A percentile compares a stretch with the other conserved stretches of the same genome.
Conservation (phyloP, 2,329 filamentous ascomycete species). For the Aureobasidium leucospermi region DNA sequence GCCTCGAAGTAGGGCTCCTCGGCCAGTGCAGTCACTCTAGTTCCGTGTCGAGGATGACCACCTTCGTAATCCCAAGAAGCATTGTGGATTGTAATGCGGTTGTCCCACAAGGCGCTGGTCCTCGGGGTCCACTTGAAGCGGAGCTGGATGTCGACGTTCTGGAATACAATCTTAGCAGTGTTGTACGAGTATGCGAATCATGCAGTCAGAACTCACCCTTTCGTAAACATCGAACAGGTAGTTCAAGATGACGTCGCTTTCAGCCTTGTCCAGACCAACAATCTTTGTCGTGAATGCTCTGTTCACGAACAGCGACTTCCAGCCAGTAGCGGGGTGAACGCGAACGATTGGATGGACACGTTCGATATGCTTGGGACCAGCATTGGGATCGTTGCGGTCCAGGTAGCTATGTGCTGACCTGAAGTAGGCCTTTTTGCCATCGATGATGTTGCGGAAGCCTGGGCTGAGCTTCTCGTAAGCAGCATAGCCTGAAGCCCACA, state of each 20-base stretch:
- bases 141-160: conserved; percentile 63
- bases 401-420: conserved; percentile 60
- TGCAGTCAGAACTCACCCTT: conserved; percentile 23
- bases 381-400: conserved; percentile 53
- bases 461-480: conserved; percentile 69
- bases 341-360: conserved; percentile 61
- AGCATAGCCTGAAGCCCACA: conserved; percentile 64
- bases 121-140: conserved; percentile 63
- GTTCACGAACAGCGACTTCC: conserved; percentile 69
- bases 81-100: conserved; percentile 67
- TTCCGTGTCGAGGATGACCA: conserved; percentile 60
- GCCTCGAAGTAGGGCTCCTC: conserved; percentile 64
- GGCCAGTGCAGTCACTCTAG: conserved; percentile 61
- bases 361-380: conserved; percentile 60
- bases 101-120: conserved; percentile 65
- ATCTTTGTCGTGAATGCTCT: conserved; percentile 61
- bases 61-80: conserved; percentile 68
- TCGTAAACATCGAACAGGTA: conserved; percentile 65
- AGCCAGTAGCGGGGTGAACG: conserved; percentile 64
- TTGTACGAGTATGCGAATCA: not conserved
- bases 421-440: conserved; percentile 59
- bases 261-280: conserved; percentile 59
- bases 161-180: not conserved
- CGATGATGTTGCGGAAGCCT: conserved; percentile 61
- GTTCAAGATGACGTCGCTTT: conserved; percentile 60